phyloP scores from a whole-genome alignment of 2,329 filamentous ascomycete species.

The Hypoxylon sp. region DNA sequence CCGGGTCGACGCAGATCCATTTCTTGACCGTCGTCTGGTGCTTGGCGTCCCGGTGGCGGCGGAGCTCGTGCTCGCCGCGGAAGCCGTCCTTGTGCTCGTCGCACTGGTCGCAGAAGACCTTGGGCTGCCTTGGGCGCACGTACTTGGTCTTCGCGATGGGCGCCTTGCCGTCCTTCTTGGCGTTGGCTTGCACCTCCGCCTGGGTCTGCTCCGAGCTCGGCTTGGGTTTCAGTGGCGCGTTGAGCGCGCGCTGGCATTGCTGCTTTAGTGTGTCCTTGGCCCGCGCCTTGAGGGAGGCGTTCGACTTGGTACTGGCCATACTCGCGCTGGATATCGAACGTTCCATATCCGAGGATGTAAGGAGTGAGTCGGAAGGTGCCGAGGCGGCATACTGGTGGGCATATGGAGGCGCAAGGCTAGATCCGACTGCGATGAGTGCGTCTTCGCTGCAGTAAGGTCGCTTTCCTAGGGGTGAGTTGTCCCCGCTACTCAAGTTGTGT shows the following conservation, averaged over 20 bases:
- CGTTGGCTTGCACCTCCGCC: slow-evolving; percentile 32
- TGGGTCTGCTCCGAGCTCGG: slow-evolving; percentile 47
- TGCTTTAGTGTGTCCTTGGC: slow-evolving; percentile 58
- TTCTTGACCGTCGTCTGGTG: slow-evolving; percentile 68
- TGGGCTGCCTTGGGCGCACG: slow-evolving; percentile 72
- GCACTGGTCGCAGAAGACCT: slow-evolving; percentile 76
- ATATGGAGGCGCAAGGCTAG: slow-evolving; percentile 43
- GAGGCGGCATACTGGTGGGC: slow-evolving; percentile 46
- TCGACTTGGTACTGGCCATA: slow-evolving; percentile 54
- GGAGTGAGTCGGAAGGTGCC: slow-evolving; percentile 43
- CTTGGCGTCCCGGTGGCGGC: slow-evolving; percentile 70
- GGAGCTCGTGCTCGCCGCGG: slow-evolving; percentile 84
- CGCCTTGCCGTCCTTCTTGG: slow-evolving; percentile 55
- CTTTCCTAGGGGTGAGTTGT: slow-evolving; percentile 43
- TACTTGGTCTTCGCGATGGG: slow-evolving; percentile 56
- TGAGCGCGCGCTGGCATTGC: slow-evolving; percentile 54
- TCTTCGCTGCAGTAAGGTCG: slow-evolving; percentile 40
- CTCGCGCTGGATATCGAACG: slow-evolving; percentile 58
- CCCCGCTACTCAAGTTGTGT: slow-evolving; percentile 36
- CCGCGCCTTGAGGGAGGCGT: slow-evolving; percentile 55
- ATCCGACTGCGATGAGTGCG: slow-evolving; percentile 51
- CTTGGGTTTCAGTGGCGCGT: slow-evolving; percentile 56
- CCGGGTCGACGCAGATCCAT: slow-evolving; percentile 66
- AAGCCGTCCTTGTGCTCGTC: slow-evolving; percentile 79
- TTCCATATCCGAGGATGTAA: slow-evolving; percentile 54